These are phyloP conservation scores for Limnanthes douglasii DNA, from an alignment of 345 rosid species.

Conservation along the genomic window DNA sequence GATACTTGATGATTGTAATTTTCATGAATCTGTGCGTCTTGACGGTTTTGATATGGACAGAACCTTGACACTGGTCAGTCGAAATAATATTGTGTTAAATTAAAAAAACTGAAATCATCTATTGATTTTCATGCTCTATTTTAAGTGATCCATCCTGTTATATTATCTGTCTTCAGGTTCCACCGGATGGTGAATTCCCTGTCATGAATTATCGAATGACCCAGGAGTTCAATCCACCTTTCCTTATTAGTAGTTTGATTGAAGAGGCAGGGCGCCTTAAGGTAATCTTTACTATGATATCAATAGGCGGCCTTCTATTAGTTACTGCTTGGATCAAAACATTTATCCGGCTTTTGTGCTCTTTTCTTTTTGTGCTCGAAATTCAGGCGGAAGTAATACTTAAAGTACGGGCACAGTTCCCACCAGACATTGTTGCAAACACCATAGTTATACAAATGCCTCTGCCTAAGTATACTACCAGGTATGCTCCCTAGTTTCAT, in stretches of 20 bases:
- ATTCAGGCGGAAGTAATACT: slow-evolving; percentile 87
- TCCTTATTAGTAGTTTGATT: slow-evolving; percentile 74
- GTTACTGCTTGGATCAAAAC: not conserved
- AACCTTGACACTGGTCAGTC: slow-evolving; percentile 80
- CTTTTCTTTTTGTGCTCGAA: slow-evolving; percentile 8
- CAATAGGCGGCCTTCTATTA: no score
- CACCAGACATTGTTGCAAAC: slow-evolving; percentile 73
- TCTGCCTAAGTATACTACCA: slow-evolving; percentile 74
- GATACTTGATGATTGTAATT: slow-evolving; percentile 94
- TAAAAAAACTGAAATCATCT: not conserved
- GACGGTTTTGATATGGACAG: slow-evolving; percentile 81
- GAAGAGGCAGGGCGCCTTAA: slow-evolving; percentile 93
- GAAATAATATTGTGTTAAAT: not conserved
- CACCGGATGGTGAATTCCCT: slow-evolving; percentile 98
- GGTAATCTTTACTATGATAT: slow-evolving; percentile 17
- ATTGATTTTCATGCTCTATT: not conserved
- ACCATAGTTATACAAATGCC: slow-evolving; percentile 82
- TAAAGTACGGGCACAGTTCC: slow-evolving; percentile 72
- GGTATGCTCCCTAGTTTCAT: no score
- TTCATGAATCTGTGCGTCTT: slow-evolving; percentile 95
- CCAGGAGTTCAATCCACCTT: slow-evolving; percentile 98
- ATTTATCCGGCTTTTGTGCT: slow-evolving; percentile 1
- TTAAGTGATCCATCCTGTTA: slow-evolving; percentile 6
- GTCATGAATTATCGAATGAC: slow-evolving; percentile 99
- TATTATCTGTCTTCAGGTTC: slow-evolving; percentile 42